Evolutionary conservation across 768 basidiomycete species (phyloP).

Genomic region (Mycena pura): DNA sequence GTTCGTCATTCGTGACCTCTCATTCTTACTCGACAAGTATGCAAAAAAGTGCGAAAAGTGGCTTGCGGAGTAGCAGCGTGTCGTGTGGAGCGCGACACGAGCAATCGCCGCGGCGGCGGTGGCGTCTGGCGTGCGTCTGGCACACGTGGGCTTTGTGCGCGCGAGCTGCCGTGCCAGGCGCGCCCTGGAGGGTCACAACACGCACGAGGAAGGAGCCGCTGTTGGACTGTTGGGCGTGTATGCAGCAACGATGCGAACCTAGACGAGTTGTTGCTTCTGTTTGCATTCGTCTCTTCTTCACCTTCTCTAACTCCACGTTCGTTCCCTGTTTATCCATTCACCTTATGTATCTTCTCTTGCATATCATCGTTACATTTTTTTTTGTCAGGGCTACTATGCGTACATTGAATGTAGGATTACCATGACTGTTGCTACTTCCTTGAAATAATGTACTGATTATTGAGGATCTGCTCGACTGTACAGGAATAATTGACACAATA

Average conservation of each 20-base stretch:
- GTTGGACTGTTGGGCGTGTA: constrained; percentile 10
- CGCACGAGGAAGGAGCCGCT: background rate
- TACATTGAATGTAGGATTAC: constrained; percentile 29
- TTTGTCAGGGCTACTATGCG: constrained; percentile 24
- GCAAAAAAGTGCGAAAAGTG: constrained; percentile 94
- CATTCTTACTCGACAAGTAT: constrained; percentile 89
- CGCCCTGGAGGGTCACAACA: constrained; percentile 7
- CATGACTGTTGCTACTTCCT: constrained; percentile 23
- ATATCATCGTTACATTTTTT: constrained; percentile 16
- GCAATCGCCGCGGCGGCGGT: background rate
- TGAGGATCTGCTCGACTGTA: constrained; percentile 1
- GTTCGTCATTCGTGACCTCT: constrained; percentile 88
- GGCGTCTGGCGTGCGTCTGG: constrained; percentile 5
- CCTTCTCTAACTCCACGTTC: constrained; percentile 25
- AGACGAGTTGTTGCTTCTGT: constrained; percentile 16
- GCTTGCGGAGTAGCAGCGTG: constrained; percentile 72
- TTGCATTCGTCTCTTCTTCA: constrained; percentile 16
- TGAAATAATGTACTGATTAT: constrained; percentile 31
- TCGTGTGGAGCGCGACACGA: background rate
- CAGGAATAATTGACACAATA: constrained; percentile 19
- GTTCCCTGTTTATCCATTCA: constrained; percentile 25
- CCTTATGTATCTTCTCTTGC: constrained; percentile 36
- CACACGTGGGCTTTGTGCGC: constrained; percentile 15
- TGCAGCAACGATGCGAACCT: constrained; percentile 15
- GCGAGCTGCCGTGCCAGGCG: background rate